phyloP scores from a whole-genome alignment of 345 rosid species.

The Bretschneidera sinensis region DNA sequence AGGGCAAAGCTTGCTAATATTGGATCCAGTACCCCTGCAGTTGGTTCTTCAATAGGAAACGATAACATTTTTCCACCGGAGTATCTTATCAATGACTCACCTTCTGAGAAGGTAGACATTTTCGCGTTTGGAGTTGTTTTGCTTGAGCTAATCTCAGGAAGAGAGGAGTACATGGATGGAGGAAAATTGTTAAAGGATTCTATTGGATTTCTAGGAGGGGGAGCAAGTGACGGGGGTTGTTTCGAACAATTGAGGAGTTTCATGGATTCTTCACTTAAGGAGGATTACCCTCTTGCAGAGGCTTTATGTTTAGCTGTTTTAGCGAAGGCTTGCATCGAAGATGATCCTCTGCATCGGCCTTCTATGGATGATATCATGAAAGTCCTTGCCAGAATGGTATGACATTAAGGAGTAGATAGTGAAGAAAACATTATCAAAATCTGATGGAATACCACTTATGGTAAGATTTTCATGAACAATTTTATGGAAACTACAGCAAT shows the following conservation, averaged over 20 bases:
- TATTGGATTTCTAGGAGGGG: conserved; percentile 40
- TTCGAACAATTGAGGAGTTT: conserved; percentile 51
- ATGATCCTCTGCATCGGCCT: conserved; percentile 53
- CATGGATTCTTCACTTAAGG: conserved; percentile 47
- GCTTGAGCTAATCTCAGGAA: conserved; percentile 49
- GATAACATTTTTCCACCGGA: conserved; percentile 34
- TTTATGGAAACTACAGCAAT: too few species aligned
- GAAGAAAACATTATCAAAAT: too few species aligned
- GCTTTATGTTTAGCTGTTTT: conserved; percentile 53
- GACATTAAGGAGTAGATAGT: background rate
- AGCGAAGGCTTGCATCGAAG: conserved; percentile 55
- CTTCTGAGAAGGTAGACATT: conserved; percentile 39
- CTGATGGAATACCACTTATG: too few species aligned
- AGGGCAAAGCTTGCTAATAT: conserved; percentile 50
- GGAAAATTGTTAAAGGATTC: conserved; percentile 33
- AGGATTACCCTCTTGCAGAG: conserved; percentile 43
- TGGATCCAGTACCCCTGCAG: conserved; percentile 13
- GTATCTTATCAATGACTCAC: conserved; percentile 14
- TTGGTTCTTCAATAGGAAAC: background rate
- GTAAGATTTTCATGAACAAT: too few species aligned
- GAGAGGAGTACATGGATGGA: conserved; percentile 28
- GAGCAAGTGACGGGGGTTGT: conserved; percentile 39
- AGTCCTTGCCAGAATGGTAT: conserved; percentile 47
- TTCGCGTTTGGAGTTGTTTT: conserved; percentile 46
- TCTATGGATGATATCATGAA: conserved; percentile 49